These are phyloP conservation scores for Mycogone perniciosa DNA, from an alignment of 2,329 filamentous ascomycete genomes.

Conservation along the genomic window DNA sequence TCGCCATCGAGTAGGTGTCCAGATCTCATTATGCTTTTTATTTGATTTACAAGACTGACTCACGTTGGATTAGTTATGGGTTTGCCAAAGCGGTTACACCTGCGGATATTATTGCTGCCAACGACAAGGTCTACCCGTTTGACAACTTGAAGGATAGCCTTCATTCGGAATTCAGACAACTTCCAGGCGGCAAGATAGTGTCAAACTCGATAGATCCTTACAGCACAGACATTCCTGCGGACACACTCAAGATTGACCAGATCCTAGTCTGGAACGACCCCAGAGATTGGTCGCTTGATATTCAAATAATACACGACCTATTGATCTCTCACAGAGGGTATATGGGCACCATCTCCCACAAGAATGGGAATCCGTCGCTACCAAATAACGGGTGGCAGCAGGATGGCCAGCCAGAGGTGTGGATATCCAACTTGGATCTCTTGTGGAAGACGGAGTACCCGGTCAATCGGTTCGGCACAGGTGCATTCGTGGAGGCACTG, in stretches of 20 bases:
- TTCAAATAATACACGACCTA: slow-evolving; percentile 76
- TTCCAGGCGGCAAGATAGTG: slow-evolving; percentile 30
- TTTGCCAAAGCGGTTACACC: slow-evolving; percentile 80
- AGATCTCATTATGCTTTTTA: slow-evolving; percentile 9
- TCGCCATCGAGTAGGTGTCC: slow-evolving; percentile 57
- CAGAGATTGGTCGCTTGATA: slow-evolving; percentile 89
- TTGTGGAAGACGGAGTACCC: slow-evolving; percentile 84
- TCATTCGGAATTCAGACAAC: slow-evolving; percentile 22
- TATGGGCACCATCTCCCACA: slow-evolving; percentile 69
- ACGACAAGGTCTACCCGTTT: slow-evolving; percentile 80
- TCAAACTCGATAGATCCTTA: slow-evolving; percentile 26
- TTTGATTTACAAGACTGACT: slow-evolving; percentile 18
- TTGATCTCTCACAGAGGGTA: slow-evolving; percentile 73
- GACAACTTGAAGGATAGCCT: slow-evolving; percentile 36
- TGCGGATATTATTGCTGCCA: slow-evolving; percentile 69
- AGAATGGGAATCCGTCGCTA: slow-evolving; percentile 59
- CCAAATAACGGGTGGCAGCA: slow-evolving; percentile 74
- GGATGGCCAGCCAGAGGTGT: slow-evolving; percentile 73
- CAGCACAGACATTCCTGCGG: slow-evolving; percentile 28
- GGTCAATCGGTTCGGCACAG: slow-evolving; percentile 82
- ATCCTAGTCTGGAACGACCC: slow-evolving; percentile 95
- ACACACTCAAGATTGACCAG: slow-evolving; percentile 71
- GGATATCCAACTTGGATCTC: slow-evolving; percentile 86
- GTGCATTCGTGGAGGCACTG: slow-evolving; percentile 78
- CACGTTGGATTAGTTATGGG: slow-evolving; percentile 45